These are phyloP conservation scores for Cladosporium velox DNA, from an alignment of 2,329 filamentous ascomycete genomes.

Conservation along the genomic window DNA sequence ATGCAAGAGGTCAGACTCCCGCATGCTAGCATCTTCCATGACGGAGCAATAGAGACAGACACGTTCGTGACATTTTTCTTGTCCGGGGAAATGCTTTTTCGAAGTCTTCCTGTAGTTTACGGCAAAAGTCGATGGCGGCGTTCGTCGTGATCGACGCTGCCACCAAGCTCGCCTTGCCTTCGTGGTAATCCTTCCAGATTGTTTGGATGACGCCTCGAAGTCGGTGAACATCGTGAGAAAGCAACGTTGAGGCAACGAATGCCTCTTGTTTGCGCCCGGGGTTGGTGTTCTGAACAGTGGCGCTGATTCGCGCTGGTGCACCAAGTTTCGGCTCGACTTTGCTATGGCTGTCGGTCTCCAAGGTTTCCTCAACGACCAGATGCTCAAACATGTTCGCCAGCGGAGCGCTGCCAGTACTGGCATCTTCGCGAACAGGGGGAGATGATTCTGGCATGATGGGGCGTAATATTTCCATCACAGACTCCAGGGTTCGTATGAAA, in stretches of 20 bases:
- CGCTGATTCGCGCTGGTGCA: background rate
- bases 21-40: background rate
- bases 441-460: background rate
- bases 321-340: background rate
- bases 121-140: constrained; percentile 19
- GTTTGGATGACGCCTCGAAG: background rate
- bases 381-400: constrained; percentile 1
- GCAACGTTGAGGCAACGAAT: background rate
- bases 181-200: constrained; percentile 7
- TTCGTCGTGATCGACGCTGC: constrained; percentile 12
- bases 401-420: background rate
- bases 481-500: background rate
- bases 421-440: background rate
- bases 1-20: no score
- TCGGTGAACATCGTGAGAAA: background rate
- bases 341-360: background rate
- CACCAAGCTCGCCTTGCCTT: background rate
- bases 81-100: background rate
- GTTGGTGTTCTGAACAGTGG: background rate
- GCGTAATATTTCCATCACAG: background rate
- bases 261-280: background rate
- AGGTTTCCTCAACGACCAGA: background rate
- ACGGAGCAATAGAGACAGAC: background rate
- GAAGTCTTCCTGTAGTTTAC: constrained; percentile 10
- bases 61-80: background rate